Conservation (phyloP, 768 basidiomycete species). For the Lactifluus pinguis region DNA sequence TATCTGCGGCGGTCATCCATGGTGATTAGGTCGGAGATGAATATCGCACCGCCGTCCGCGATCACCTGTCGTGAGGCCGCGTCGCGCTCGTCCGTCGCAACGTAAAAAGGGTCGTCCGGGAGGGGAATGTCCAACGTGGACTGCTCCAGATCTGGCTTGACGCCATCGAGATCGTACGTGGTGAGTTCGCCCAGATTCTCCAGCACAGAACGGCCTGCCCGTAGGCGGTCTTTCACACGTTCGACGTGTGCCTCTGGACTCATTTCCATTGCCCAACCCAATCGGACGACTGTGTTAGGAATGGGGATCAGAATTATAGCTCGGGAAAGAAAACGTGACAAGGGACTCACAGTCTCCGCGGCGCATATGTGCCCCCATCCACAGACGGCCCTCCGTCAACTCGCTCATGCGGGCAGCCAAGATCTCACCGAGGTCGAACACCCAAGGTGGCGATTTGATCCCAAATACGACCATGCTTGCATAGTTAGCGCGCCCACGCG, state of each 20-base stretch:
- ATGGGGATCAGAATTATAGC: conserved; percentile 3
- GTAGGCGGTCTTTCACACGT: conserved; percentile 26
- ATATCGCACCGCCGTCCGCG: conserved; percentile 29
- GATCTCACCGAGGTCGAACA: conserved; percentile 24
- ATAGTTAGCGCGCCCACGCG: neutral
- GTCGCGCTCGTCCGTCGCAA: conserved; percentile 38
- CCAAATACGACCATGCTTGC: conserved; percentile 8
- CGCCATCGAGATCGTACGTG: conserved; percentile 10
- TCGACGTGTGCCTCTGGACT: conserved; percentile 30
- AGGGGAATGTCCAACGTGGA: neutral
- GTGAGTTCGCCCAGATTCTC: neutral
- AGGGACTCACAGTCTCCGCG: conserved; percentile 33
- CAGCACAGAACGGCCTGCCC: conserved; percentile 25
- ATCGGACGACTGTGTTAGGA: conserved; percentile 23
- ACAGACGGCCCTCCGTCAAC: conserved; percentile 27
- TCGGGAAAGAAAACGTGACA: neutral
- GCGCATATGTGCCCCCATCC: conserved; percentile 38
- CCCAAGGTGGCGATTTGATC: conserved; percentile 6
- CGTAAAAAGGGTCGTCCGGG: conserved; percentile 22
- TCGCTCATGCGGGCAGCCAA: conserved; percentile 29
- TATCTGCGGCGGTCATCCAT: conserved; percentile 31
- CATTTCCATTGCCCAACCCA: conserved; percentile 30
- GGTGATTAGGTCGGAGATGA: conserved; percentile 36
- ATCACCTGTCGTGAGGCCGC: conserved; percentile 27
- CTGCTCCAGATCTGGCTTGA: conserved; percentile 7